Percentiles rank a stretch among this genome's conserved stretches.
phyloP scores from a whole-genome alignment of 192 early-diverging fungal genomes.

The Mortierella alpina region DNA sequence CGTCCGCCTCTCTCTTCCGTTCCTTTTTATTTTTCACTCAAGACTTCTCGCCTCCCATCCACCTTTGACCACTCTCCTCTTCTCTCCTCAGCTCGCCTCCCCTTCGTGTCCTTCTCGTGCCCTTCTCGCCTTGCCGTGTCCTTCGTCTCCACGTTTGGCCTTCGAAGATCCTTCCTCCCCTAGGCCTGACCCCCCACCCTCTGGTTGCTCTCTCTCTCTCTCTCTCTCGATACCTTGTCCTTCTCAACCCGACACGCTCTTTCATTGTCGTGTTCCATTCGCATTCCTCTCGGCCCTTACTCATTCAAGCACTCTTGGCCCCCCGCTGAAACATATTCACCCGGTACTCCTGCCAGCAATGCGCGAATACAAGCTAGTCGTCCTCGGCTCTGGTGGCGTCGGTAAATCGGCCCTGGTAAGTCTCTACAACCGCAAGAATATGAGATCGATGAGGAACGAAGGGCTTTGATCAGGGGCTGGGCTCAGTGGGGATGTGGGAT shows the following conservation, averaged over 20 bases:
- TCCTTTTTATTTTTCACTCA: neutral
- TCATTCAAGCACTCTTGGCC: neutral
- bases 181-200: neutral
- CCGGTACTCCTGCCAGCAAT: constrained; percentile 18
- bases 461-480: neutral
- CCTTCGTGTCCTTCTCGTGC: constrained; percentile 3
- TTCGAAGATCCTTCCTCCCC: constrained; percentile 3
- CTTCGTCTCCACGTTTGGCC: neutral
- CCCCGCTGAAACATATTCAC: neutral
- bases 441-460: neutral
- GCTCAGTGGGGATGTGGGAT: no score
- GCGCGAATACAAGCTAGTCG: constrained; percentile 97
- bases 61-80: neutral
- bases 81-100: neutral
- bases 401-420: constrained; percentile 86
- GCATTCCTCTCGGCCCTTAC: neutral
- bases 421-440: neutral
- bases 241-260: neutral
- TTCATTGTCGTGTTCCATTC: constrained; percentile 8
- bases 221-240: neutral
- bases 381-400: constrained; percentile 91
- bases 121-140: neutral
- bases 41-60: neutral
- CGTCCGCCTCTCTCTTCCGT: neutral
- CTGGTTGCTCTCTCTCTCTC: neutral